These are phyloP conservation scores for Chlamydomonas eustigma DNA, from an alignment of 139 green algal genomes.

Conservation along the genomic window DNA sequence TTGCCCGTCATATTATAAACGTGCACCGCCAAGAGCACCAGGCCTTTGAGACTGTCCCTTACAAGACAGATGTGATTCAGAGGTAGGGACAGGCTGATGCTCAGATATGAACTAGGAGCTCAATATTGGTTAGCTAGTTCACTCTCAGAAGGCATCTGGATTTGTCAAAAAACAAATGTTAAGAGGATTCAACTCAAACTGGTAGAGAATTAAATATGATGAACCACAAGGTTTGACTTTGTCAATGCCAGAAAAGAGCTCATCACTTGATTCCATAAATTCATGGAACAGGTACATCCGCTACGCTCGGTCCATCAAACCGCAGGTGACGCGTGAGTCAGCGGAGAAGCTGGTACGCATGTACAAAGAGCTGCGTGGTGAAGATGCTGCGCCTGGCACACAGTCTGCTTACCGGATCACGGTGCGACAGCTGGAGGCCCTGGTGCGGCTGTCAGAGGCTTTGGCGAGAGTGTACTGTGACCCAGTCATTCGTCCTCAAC, in stretches of 20 bases:
- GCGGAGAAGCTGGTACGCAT: conserved; percentile 16
- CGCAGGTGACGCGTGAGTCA: conserved; percentile 40
- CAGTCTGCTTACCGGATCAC: conserved; percentile 85
- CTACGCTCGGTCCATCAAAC: conserved; percentile 85
- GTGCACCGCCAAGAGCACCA: conserved; percentile 50
- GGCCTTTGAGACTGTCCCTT: conserved; percentile 56
- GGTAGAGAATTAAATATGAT: too few species aligned
- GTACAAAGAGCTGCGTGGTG: conserved; percentile 84
- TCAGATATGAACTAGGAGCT: too few species aligned
- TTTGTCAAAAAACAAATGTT: too few species aligned
- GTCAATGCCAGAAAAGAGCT: too few species aligned
- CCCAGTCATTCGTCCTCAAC: conserved; percentile 28
- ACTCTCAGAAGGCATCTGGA: too few species aligned
- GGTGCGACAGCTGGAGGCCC: conserved; percentile 92
- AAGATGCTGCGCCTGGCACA: conserved; percentile 81
- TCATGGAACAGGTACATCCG: conserved; percentile 90
- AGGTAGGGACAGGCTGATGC: conserved; percentile 14
- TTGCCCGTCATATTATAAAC: conserved; percentile 79
- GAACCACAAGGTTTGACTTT: too few species aligned
- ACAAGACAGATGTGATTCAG: conserved; percentile 86
- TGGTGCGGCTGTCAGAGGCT: conserved; percentile 84
- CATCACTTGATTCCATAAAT: too few species aligned
- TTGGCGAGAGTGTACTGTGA: conserved; percentile 46
- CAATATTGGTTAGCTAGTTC: too few species aligned
- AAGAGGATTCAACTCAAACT: too few species aligned